Conservation (phyloP, 768 basidiomycete genomes). For the Tremella mesenterica region DNA sequence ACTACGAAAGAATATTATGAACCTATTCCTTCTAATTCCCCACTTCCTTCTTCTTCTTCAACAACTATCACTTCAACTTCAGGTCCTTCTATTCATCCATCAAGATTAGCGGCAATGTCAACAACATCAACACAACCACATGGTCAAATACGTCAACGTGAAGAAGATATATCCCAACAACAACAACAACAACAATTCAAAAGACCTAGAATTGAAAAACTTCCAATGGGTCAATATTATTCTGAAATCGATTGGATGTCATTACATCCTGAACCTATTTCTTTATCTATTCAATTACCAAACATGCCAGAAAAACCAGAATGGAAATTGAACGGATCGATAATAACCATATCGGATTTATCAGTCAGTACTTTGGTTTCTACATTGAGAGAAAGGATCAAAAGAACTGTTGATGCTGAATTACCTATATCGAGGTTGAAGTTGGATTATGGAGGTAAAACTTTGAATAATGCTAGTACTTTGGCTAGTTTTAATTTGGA, state of each 20-base stretch:
- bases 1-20: constrained; percentile 46
- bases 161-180: constrained; percentile 53
- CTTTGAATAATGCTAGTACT: constrained; percentile 75
- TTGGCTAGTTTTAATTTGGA: constrained; percentile 83
- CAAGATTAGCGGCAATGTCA: constrained; percentile 50
- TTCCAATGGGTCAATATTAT: constrained; percentile 73
- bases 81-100: constrained; percentile 59
- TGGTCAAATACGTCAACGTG: constrained; percentile 57
- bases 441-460: constrained; percentile 69
- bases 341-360: constrained; percentile 69
- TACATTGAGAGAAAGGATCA: constrained; percentile 79
- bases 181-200: constrained; percentile 71
- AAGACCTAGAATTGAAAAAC: constrained; percentile 72
- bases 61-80: too few relatives aligned
- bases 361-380: constrained; percentile 78
- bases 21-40: constrained; percentile 12
- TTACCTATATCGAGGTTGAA: constrained; percentile 71
- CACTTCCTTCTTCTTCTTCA: constrained; percentile 9
- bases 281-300: constrained; percentile 74
- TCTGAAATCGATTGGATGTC: constrained; percentile 64
- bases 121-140: constrained; percentile 34
- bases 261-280: constrained; percentile 86
- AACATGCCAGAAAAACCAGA: constrained; percentile 73
- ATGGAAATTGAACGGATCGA: constrained; percentile 79
- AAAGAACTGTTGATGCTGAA: constrained; percentile 66